Conservation (phyloP, 2,329 filamentous ascomycete genomes). For the Lachnellula cervina region DNA sequence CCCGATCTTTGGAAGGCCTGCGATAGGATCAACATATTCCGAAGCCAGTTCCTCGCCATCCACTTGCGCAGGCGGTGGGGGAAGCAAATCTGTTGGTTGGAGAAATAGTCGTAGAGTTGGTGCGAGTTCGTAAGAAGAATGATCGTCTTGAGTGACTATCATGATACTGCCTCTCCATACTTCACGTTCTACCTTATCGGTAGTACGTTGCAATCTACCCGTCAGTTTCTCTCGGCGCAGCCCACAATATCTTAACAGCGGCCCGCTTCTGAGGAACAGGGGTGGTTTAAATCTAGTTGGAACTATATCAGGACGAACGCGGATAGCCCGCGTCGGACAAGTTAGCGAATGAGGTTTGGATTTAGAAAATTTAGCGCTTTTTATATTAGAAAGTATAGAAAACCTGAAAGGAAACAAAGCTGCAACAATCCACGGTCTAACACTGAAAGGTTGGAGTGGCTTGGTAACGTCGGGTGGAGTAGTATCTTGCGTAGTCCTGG, state of each 20-base stretch:
- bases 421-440: background rate
- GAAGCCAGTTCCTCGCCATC: slow-evolving; percentile 62
- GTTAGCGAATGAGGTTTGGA: slow-evolving; percentile 30
- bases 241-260: slow-evolving; percentile 83
- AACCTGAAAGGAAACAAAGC: background rate
- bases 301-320: slow-evolving; percentile 30
- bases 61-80: slow-evolving; percentile 69
- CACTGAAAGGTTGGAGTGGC: too few relatives aligned
- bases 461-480: too few relatives aligned
- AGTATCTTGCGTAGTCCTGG: background rate
- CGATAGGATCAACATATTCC: slow-evolving; percentile 84
- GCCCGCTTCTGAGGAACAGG: slow-evolving; percentile 84
- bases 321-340: slow-evolving; percentile 33
- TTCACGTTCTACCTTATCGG: slow-evolving; percentile 53
- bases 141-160: slow-evolving; percentile 85
- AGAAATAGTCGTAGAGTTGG: slow-evolving; percentile 81
- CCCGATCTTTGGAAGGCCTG: slow-evolving; percentile 80
- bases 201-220: slow-evolving; percentile 33
- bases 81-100: slow-evolving; percentile 77
- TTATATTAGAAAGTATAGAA: background rate
- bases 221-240: slow-evolving; percentile 58
- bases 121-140: slow-evolving; percentile 76
- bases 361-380: background rate
- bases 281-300: slow-evolving; percentile 76
- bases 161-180: slow-evolving; percentile 92